A percentile compares a stretch with the other conserved stretches of the same genome.
phyloP scores from a whole-genome alignment of 495 filamentous ascomycete species.

The Neurospora sp. region DNA sequence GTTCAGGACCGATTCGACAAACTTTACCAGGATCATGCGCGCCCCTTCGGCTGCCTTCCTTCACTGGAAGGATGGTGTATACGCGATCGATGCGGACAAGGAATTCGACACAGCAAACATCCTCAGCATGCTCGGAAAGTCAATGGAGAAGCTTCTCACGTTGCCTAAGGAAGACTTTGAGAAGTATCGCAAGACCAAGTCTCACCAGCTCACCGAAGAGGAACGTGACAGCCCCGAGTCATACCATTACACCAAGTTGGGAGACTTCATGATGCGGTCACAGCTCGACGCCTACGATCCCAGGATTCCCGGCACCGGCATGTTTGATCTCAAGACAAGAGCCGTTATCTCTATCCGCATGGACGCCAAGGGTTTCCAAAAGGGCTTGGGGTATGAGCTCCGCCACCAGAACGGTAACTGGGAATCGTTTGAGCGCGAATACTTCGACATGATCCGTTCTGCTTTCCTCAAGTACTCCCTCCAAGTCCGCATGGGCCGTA shows the following conservation, averaged over 20 bases:
- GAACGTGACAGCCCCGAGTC: constrained; percentile 58
- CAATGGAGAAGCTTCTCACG: constrained; percentile 94
- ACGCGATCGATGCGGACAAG: constrained; percentile 98
- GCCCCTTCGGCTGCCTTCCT: constrained; percentile 75
- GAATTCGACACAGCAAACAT: constrained; percentile 79
- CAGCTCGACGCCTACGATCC: constrained; percentile 89
- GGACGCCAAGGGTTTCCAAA: constrained; percentile 59
- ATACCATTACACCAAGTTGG: constrained; percentile 78
- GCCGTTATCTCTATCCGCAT: constrained; percentile 87
- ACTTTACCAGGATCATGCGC: constrained; percentile 61
- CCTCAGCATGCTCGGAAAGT: constrained; percentile 81
- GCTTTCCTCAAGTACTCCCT: constrained; percentile 96
- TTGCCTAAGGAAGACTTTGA: constrained; percentile 72
- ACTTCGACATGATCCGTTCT: constrained; percentile 89
- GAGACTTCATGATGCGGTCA: constrained; percentile 92
- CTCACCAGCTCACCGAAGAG: constrained; percentile 53
- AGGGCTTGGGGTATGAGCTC: constrained; percentile 85
- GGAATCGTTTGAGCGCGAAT: constrained; percentile 91
- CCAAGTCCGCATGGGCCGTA: constrained; percentile 90
- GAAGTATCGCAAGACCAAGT: constrained; percentile 59
- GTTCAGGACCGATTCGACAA: constrained; percentile 48
- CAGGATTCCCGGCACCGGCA: constrained; percentile 78
- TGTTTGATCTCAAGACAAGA: constrained; percentile 95
- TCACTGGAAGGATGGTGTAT: constrained; percentile 70
- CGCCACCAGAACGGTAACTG: constrained; percentile 58